phyloP scores from a whole-genome alignment of 176 grass and related monocot genomes.

The Chloris gayana region DNA sequence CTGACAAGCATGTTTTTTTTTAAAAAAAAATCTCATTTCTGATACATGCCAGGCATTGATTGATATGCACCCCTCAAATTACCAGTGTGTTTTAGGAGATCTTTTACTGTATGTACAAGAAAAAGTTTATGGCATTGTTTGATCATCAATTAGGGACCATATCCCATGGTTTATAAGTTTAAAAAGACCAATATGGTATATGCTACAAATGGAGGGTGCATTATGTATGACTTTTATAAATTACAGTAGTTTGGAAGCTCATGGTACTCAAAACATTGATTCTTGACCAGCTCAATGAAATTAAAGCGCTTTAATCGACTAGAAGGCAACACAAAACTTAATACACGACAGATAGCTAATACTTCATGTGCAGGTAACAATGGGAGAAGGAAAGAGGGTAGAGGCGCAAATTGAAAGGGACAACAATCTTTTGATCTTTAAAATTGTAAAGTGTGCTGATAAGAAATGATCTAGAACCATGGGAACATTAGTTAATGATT shows the following conservation, averaged over 20 bases:
- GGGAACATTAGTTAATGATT: neutral
- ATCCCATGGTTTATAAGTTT: neutral
- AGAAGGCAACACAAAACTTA: constrained; percentile 6
- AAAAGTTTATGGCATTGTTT: neutral
- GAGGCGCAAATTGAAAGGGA: too few species aligned
- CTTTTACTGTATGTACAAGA: neutral
- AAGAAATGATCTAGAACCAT: constrained; percentile 1
- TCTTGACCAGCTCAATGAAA: neutral
- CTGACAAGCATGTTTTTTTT: neutral
- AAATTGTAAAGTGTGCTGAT: neutral
- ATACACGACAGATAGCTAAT: neutral
- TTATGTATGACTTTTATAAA: neutral
- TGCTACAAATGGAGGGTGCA: neutral
- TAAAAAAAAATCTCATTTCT: neutral
- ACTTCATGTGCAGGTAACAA: neutral
- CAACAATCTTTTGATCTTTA: neutral
- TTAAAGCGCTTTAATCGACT: neutral
- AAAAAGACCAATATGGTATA: neutral
- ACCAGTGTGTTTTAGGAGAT: neutral
- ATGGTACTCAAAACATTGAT: constrained; percentile 6
- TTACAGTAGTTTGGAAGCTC: neutral
- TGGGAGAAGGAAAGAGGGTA: neutral
- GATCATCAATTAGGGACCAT: neutral
- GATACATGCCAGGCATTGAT: neutral
- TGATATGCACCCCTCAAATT: neutral